Base-by-base conservation (phyloP, 768 basidiomycete species). In the Leccinum arenicola region DNA sequence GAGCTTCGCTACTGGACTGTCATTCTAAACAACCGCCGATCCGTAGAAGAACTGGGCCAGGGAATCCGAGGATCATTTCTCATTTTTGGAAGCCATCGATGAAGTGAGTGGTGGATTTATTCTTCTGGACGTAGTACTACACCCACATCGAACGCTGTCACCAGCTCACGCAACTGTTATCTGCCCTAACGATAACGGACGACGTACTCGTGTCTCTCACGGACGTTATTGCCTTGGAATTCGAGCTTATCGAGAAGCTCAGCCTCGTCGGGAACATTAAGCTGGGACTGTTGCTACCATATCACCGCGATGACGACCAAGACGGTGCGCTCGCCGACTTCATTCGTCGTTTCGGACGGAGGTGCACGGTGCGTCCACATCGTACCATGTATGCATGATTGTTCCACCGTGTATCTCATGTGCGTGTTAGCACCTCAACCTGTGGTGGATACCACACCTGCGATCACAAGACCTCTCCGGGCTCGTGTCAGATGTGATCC, bases 381-480 rank as follows among this genome's bases (percentile, higher is more conserved):
- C 27, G 27, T 27, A 27, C 27, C 27, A 27, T 27, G 27, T 27
- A 27, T 27, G 3, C 21, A 47, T 14, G 21, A 57, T 38, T n/a
- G 10, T 25, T 10, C 4, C 6, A 6, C 17, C 33, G 48, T 19
- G 43, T 3, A 21, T 35, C 4, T 27, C 15, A 35, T n/a, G 27
- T n/a, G n/a, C 65, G 21, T 14, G 31, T 55, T 61, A 88, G 88
- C 73, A 73, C 33, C 31, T 31, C 31, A 89, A 88, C 63, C 61
- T 90, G 52, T 80, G 85, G 0, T 78, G 79, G 2, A 75, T 89
- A 38, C 17, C 79, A 15, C 69, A 71, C 40, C 70, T 90, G 31
- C 77, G 75, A 29, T 85, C 87, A 2, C 66, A 65, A 4, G 79
- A 85, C 65, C 71, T 90, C 9, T 75, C 70, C 11, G 82, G 82